Percentiles rank a stretch among this genome's conserved stretches.
phyloP scores from a whole-genome alignment of 441 rosid species.

The Populus hybrid region DNA sequence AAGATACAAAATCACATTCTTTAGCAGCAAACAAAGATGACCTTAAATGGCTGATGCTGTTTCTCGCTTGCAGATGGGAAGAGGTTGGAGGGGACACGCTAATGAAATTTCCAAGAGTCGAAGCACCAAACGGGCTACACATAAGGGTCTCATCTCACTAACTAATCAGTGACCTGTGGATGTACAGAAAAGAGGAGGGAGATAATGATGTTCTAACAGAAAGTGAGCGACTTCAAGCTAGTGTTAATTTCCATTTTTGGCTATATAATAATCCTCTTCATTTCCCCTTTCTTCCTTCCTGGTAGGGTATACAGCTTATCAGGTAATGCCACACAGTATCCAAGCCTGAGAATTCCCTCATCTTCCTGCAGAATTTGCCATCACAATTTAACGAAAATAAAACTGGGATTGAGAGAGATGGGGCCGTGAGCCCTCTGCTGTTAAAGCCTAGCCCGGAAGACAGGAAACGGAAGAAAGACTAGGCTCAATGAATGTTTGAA shows the following conservation, averaged over 20 bases:
- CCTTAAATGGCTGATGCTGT: neutral
- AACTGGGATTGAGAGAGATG: too few relatives aligned
- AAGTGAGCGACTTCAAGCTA: constrained; percentile 20
- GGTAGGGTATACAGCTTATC: neutral
- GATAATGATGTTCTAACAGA: constrained; percentile 28
- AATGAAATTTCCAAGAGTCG: constrained; percentile 84
- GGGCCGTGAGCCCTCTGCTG: too few relatives aligned
- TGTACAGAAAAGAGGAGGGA: constrained; percentile 20
- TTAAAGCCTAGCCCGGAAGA: too few relatives aligned
- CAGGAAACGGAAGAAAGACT: too few relatives aligned
- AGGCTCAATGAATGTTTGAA: too few relatives aligned
- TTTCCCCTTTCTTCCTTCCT: neutral
- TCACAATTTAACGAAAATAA: too few relatives aligned
- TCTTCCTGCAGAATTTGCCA: neutral
- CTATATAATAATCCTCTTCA: neutral
- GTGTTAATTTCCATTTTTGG: constrained; percentile 16
- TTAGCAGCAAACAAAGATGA: neutral
- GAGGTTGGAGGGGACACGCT: constrained; percentile 78
- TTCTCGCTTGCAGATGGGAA: constrained; percentile 66
- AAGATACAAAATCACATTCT: neutral
- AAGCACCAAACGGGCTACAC: constrained; percentile 84
- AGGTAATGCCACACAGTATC: neutral
- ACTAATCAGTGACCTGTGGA: constrained; percentile 7
- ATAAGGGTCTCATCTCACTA: constrained; percentile 54
- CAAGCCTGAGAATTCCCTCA: neutral